These are phyloP conservation scores for Calonectria crousiana DNA, from an alignment of 2,329 filamentous ascomycete genomes.

Conservation along the genomic window DNA sequence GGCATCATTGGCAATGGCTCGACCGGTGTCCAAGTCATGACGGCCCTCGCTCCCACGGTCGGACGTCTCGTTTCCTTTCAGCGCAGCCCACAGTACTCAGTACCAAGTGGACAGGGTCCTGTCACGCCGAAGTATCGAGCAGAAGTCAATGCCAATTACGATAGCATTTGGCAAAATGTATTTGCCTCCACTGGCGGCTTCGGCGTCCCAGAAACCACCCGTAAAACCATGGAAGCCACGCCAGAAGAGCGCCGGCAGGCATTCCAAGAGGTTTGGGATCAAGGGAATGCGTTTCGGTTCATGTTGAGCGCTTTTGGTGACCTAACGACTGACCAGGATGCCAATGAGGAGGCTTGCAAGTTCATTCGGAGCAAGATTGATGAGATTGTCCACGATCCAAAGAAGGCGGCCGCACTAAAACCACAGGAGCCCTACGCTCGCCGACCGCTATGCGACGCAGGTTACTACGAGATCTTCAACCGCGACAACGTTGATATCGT, in stretches of 20 bases:
- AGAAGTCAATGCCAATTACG: constrained; percentile 42
- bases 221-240: constrained; percentile 42
- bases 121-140: constrained; percentile 24
- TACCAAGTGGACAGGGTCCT: constrained; percentile 18
- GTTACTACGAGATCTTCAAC: constrained; percentile 64
- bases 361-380: constrained; percentile 42
- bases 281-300: constrained; percentile 47
- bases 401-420: constrained; percentile 33
- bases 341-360: constrained; percentile 40
- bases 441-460: constrained; percentile 50
- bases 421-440: constrained; percentile 31
- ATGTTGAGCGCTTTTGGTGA: constrained; percentile 44
- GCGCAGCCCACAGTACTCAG: constrained; percentile 30
- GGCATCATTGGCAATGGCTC: constrained; percentile 28
- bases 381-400: constrained; percentile 36
- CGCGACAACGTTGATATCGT: constrained; percentile 60
- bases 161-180: constrained; percentile 42
- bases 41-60: constrained; percentile 17
- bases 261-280: constrained; percentile 46
- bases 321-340: constrained; percentile 30
- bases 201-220: constrained; percentile 42
- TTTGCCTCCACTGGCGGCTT: constrained; percentile 42
- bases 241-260: constrained; percentile 46
- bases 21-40: constrained; percentile 29
- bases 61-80: constrained; percentile 36